Base-by-base conservation (phyloP, 345 rosid genomes). In the Abelmoschus esculentus region DNA sequence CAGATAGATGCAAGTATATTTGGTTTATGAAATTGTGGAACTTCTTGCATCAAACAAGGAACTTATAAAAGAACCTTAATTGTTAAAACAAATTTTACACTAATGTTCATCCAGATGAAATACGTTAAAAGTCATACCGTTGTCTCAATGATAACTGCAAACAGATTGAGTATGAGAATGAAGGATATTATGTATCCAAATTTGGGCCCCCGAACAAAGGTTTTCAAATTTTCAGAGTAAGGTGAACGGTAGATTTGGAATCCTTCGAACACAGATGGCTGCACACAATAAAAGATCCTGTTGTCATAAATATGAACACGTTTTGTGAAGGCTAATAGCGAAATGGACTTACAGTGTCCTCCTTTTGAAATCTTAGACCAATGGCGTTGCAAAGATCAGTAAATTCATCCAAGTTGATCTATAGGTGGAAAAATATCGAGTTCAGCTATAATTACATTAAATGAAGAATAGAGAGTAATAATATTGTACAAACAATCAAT, bases 371-470 rank as follows among this genome's bases (percentile, higher is more conserved):
- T 75, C 93, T 85, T 65, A 91, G 78, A 53, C 90, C 98, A 79
- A 95, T 95, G 73, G 99, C 99, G 70, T 90, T 87, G 82, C 99
- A 91, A 67, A 95, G 93, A 57, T 95, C 99, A 74, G 84, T 67
- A 73, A 95, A 95, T 86, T 95, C 99, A 68, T 82, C 96, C 80
- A 79, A 78, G 82, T 90, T 88, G 70, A 95, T 91, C 99, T 95
- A 73, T 70, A 80, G 71, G 61, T 66, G 56, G 60, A 38, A 65
- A 54, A 72, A 67, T 36, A 38, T 53, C 59, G 64, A 69, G 62
- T 26, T 57, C 68, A 57, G 52, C 10, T 62, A 53, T 28, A 67
- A 69, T 47, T 22, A 74, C 42, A 14, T 7, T 49, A 54, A 38
- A 53, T 13, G 28, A 42, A 32, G 22, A 4, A 42, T 70, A 59